Evolutionary conservation across 2,329 filamentous ascomycete species (phyloP).

Genomic region (Cercospora beticola): DNA sequence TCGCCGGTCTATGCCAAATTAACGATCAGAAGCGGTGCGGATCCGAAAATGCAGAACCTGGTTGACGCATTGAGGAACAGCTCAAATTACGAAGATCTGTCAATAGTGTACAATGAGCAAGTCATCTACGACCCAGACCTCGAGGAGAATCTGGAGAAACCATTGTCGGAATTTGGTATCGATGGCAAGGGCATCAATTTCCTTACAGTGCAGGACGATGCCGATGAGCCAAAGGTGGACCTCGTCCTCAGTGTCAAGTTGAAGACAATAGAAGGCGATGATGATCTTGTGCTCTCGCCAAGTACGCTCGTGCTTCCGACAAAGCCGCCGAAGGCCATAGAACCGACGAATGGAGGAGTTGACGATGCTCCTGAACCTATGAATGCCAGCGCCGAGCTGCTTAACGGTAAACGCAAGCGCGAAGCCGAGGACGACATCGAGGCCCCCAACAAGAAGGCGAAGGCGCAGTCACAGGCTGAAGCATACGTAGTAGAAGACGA

Average conservation of each 20-base stretch:
- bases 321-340: conserved; percentile 24
- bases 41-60: conserved; percentile 74
- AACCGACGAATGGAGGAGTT: conserved; percentile 21
- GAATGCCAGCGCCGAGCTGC: conserved; percentile 7
- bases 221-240: conserved; percentile 78
- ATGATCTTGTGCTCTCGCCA: conserved; percentile 22
- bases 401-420: conserved; percentile 32
- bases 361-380: conserved; percentile 3
- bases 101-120: conserved; percentile 65
- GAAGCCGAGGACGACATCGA: conserved; percentile 31
- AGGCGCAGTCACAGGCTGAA: conserved; percentile 26
- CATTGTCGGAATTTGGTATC: conserved; percentile 74
- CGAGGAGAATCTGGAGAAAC: conserved; percentile 79
- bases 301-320: conserved; percentile 21
- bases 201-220: conserved; percentile 79
- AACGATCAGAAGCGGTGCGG: conserved; percentile 45
- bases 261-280: conserved; percentile 14
- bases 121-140: conserved; percentile 89
- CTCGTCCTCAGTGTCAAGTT: conserved; percentile 58
- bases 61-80: conserved; percentile 71
- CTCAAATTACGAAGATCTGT: conserved; percentile 76
- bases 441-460: conserved; percentile 27
- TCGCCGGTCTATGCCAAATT: conserved; percentile 35
- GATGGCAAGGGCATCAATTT: conserved; percentile 63
- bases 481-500: conserved; percentile 31